Evolutionary conservation across 2,329 filamentous ascomycete species (phyloP).

Genomic region (Periglandula ipomoeae): DNA sequence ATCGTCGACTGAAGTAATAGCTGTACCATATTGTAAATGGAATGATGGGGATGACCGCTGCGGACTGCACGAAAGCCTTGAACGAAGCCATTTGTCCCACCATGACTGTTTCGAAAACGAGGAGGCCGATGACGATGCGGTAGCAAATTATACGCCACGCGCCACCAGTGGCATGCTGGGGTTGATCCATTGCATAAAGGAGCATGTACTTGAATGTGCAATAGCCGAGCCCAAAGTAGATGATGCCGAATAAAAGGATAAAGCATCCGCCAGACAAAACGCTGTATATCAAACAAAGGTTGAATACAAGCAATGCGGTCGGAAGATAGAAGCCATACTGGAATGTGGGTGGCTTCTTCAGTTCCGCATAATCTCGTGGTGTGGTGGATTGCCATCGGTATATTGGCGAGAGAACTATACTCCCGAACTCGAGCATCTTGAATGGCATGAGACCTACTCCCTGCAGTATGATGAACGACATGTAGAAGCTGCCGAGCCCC

Average conservation of each 20-base stretch:
- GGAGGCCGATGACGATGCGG: conserved; percentile 73
- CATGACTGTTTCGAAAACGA: conserved; percentile 88
- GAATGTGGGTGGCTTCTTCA: conserved; percentile 76
- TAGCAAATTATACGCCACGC: conserved; percentile 97
- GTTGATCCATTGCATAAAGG: conserved; percentile 96
- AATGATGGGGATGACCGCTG: conserved; percentile 67
- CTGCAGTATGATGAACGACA: conserved; percentile 89
- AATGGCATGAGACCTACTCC: conserved; percentile 91
- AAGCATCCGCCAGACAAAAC: conserved; percentile 71
- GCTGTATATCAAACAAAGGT: conserved; percentile 92
- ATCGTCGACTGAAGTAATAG: conserved; percentile 70
- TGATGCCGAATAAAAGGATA: conserved; percentile 70
- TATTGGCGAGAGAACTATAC: conserved; percentile 74
- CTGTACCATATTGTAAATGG: conserved; percentile 81
- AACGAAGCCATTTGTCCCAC: conserved; percentile 73
- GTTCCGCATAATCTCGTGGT: conserved; percentile 77
- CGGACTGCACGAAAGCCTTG: conserved; percentile 62
- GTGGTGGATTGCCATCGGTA: conserved; percentile 71
- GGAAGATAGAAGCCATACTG: conserved; percentile 95
- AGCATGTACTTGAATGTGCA: conserved; percentile 97
- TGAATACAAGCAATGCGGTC: conserved; percentile 84
- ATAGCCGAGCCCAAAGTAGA: conserved; percentile 77
- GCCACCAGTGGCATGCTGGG: conserved; percentile 83
- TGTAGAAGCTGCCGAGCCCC: conserved; percentile 73
- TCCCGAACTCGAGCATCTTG: conserved; percentile 81